Percentiles rank a stretch among this genome's conserved stretches.
Conservation (phyloP, 2,329 filamentous ascomycete species). For the Volutella citrinella region DNA sequence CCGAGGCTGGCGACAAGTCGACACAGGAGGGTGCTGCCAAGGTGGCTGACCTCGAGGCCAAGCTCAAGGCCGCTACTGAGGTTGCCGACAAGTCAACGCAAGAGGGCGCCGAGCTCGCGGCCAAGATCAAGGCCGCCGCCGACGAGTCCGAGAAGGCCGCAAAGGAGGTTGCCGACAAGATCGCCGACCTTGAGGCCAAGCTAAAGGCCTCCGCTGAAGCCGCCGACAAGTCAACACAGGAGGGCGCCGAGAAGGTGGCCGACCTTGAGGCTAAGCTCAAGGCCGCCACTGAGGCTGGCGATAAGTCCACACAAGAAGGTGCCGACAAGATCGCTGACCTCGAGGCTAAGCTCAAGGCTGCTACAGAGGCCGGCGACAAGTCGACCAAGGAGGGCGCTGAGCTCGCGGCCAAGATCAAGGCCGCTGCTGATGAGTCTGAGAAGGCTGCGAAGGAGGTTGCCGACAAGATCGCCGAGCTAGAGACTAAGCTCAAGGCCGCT, state of each 20-base stretch:
- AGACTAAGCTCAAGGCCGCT: slow-evolving; percentile 16
- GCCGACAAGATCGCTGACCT: slow-evolving; percentile 16
- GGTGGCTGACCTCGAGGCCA: slow-evolving; percentile 27
- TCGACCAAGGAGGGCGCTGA: slow-evolving; percentile 10
- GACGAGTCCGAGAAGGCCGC: slow-evolving; percentile 34
- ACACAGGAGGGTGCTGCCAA: slow-evolving; percentile 28
- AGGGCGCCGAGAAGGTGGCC: slow-evolving; percentile 15
- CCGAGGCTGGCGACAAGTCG: slow-evolving; percentile 27
- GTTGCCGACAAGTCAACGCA: too few relatives aligned
- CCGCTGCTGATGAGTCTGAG: slow-evolving; percentile 11
- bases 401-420: slow-evolving; percentile 19
- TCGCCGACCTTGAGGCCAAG: slow-evolving; percentile 4
- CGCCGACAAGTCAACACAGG: too few relatives aligned
- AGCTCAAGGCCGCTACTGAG: slow-evolving; percentile 27
- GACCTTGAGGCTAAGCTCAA: slow-evolving; percentile 14
- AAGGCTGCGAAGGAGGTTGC: slow-evolving; percentile 10
- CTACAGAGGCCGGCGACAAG: slow-evolving; percentile 14
- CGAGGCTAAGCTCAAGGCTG: slow-evolving; percentile 15
- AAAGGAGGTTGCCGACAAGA: slow-evolving; percentile 25
- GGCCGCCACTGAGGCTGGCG: slow-evolving; percentile 16
- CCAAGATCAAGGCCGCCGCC: slow-evolving; percentile 14
- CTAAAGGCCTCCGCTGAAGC: slow-evolving; percentile 3
- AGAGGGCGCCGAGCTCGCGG: slow-evolving; percentile 14
- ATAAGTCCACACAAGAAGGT: too few relatives aligned
- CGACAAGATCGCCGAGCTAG: too few relatives aligned